Evolutionary conservation across 768 basidiomycete species (phyloP), one percentile per base, ranked within the genome.

Genomic region (Lactifluus hygrophoroides): DNA sequence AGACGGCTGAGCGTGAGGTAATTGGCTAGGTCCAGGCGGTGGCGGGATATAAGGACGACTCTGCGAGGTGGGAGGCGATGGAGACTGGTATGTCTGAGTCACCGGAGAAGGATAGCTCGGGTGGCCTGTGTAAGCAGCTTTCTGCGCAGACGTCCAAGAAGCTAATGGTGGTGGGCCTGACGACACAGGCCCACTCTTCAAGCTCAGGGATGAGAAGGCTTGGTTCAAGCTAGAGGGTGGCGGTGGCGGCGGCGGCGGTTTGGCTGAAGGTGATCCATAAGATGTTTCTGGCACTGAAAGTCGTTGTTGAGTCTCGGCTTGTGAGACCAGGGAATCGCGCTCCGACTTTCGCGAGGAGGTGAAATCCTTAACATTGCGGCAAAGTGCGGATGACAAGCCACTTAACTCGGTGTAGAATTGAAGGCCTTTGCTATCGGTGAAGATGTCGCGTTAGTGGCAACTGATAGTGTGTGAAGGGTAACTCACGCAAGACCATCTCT

Each of bases 321-420:
- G 83, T 3, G 78, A 75, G 3, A 80, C 77, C 17, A 95, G 68
- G 11, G 75, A 73, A 19, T 89, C 84, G 9, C 94, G 79, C 68
- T 98, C 94, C 0, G 75, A 71, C 8, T 76, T 79, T 28, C 95
- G 77, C 17, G 78, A 74, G 0, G 77, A 72, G 8, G 92, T 74
- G 66, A 87, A 96, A 0, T 75, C 71, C 50, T 76, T 80, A 3
- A 82, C 79, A 56, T 83, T 84, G 4, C 76, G 70, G 35, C 77
- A 74, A 5, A 97, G 77, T 8, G 77, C 79, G 0, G 72, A 66
- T 11, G 83, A 76, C 37, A 94, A 71, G 17, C 83, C 82, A 0
- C 76, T 79, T 14, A 98, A 77, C 62, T 94, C 90, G 6, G 76
- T 77, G 69, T 99, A 97, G 71, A 95, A 99, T 44, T 87, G 83